Evolutionary conservation across 2,329 filamentous ascomycete genomes (phyloP).

Genomic region (Fusarium sp.): DNA sequence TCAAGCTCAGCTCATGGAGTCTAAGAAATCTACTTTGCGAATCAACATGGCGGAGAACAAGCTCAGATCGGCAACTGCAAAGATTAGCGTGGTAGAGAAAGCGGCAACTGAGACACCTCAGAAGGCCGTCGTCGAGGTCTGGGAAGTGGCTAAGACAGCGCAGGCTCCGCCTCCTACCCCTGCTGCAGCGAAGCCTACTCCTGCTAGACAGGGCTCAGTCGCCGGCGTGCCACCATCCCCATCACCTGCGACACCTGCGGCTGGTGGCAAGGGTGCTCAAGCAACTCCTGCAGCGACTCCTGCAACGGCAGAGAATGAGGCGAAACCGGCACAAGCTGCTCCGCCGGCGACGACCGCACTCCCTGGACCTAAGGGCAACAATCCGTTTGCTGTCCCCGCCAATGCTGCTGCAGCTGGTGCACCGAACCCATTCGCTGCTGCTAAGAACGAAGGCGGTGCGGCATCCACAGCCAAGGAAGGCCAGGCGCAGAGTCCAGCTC

Average conservation of each 20-base stretch:
- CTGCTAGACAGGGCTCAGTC: constrained; percentile 38
- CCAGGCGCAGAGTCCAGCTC: constrained; percentile 28
- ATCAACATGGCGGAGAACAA: constrained; percentile 84
- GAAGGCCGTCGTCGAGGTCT: constrained; percentile 85
- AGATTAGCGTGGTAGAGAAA: constrained; percentile 80
- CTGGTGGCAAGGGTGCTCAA: constrained; percentile 20
- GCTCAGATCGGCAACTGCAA: constrained; percentile 71
- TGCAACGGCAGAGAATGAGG: constrained; percentile 26
- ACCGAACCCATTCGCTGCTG: constrained; percentile 47
- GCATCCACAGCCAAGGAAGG: constrained; percentile 29
- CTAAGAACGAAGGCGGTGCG: constrained; percentile 34
- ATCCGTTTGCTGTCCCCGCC: constrained; percentile 49
- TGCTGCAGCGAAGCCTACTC: constrained; percentile 40
- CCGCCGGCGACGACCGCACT: constrained; percentile 36
- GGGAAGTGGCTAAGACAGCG: constrained; percentile 76
- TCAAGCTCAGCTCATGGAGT: constrained; percentile 76
- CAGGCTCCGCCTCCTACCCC: constrained; percentile 47
- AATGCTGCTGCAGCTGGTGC: constrained; percentile 26
- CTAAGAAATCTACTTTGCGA: constrained; percentile 78
- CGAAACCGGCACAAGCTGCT: constrained; percentile 31
- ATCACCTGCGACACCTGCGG: constrained; percentile 38
- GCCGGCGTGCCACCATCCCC: constrained; percentile 40
- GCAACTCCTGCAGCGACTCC: constrained; percentile 27
- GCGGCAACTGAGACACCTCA: constrained; percentile 88
- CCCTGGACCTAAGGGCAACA: constrained; percentile 42